Base-by-base conservation (phyloP, 1,284 basidiomycete genomes). In the Irpex sp. region DNA sequence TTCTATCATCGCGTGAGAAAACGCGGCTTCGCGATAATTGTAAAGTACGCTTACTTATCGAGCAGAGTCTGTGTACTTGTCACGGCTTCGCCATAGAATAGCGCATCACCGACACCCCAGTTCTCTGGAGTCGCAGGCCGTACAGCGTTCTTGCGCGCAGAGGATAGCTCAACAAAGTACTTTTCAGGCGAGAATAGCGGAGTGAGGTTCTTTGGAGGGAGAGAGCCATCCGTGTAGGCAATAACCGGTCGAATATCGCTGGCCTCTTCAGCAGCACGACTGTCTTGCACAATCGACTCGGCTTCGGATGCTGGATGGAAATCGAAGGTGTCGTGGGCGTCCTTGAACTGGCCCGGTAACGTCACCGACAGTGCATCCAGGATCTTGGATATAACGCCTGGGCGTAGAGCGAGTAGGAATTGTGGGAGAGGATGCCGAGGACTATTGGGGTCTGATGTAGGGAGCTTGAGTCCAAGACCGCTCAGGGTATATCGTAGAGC, bases 21-120 rank as follows among this genome's bases (percentile, higher is more conserved):
- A 50, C 19, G 17, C 19, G 33, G 39, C 37, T 15, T 21, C 15
- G 46, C 19, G 35, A n/a, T 35, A 46, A 11, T 11, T 21, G 11
- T 21, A 39, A 6, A 21, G 13, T 43, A 15, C 6, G 78, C 89
- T 76, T 66, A 94, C 95, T 89, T 92, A 72, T 98, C 95, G 1
- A 98, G 81, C 85, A 98, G 86, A 0, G 95, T 97, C 76, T 99
- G 97, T 0, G 97, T 99, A 68, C 93, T 96, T 0, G 94, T 95
- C 5, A 98, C 91, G 0, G 89, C 88, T 75, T 98, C 93, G 26
- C 90, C 91, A 69, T 98, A 98, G 19, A 96, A 71, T 43, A 98
- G 72, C 15, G 87, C 81, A 62, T 94, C 91, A 0, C 96, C 96
- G 9, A 90, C 74, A 2, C 82, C 81, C 83, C 86, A 87, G 5